phyloP scores from a whole-genome alignment of 192 early-diverging fungal species.

The Globomyces pollinis-pini region DNA sequence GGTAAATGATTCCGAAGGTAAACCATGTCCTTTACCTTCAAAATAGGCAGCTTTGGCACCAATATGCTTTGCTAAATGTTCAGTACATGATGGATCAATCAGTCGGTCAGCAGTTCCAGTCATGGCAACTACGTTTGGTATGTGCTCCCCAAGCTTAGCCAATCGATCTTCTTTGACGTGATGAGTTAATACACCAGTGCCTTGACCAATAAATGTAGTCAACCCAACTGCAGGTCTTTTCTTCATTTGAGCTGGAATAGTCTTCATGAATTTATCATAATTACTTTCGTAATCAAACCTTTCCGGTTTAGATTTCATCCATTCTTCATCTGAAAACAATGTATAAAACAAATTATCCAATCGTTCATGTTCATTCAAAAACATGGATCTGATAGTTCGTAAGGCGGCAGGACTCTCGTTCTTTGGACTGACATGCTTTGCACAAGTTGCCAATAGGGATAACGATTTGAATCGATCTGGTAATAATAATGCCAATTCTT shows the following conservation, averaged over 20 bases:
- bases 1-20: neutral
- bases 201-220: neutral
- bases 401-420: neutral
- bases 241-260: neutral
- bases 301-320: neutral
- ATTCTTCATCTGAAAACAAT: neutral
- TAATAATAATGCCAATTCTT: neutral
- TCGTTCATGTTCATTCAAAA: neutral
- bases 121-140: slow-evolving; percentile 1
- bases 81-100: slow-evolving; percentile 5
- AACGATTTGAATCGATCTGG: slow-evolving; percentile 4
- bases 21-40: neutral
- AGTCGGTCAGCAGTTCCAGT: neutral
- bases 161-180: neutral
- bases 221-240: neutral
- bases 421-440: neutral
- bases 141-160: neutral
- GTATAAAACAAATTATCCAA: neutral
- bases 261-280: neutral
- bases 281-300: neutral
- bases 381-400: neutral
- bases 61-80: neutral
- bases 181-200: neutral
- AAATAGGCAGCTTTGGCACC: neutral
- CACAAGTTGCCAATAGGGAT: neutral